Conservation (phyloP, 2,329 filamentous ascomycete genomes). For the Aspergillus jensenii region DNA sequence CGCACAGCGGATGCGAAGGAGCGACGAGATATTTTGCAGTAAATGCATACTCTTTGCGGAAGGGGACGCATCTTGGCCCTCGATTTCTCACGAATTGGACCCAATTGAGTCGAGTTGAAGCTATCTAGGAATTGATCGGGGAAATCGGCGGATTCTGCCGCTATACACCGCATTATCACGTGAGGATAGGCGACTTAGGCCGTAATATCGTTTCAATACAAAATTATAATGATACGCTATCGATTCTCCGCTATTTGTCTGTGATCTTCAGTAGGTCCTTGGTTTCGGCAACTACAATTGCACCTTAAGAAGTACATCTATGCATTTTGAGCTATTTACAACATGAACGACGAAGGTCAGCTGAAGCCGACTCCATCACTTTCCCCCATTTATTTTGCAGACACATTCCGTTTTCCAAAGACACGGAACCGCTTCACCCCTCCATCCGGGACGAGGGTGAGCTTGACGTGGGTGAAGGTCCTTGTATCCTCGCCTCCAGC, state of each 20-base stretch:
- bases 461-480: slow-evolving; percentile 77
- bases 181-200: not conserved
- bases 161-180: not conserved
- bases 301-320: no score
- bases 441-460: slow-evolving; percentile 90
- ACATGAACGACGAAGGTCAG: not conserved
- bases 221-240: not conserved
- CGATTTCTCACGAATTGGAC: not conserved
- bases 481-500: slow-evolving; percentile 64
- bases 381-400: not conserved
- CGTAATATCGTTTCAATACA: not conserved
- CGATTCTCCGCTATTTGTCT: not conserved
- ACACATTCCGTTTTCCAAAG: slow-evolving; percentile 55
- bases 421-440: slow-evolving; percentile 85
- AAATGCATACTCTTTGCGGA: slow-evolving; percentile 29
- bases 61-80: not conserved
- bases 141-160: not conserved
- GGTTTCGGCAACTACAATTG: no score
- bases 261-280: no score
- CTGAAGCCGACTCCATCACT: not conserved
- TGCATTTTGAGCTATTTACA: no score
- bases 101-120: slow-evolving; percentile 1
- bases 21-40: slow-evolving; percentile 29
- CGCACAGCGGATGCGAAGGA: slow-evolving; percentile 6
- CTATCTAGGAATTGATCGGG: not conserved